Evolutionary conservation across 345 rosid genomes (phyloP).

Genomic region (Gossypium herbaceum): DNA sequence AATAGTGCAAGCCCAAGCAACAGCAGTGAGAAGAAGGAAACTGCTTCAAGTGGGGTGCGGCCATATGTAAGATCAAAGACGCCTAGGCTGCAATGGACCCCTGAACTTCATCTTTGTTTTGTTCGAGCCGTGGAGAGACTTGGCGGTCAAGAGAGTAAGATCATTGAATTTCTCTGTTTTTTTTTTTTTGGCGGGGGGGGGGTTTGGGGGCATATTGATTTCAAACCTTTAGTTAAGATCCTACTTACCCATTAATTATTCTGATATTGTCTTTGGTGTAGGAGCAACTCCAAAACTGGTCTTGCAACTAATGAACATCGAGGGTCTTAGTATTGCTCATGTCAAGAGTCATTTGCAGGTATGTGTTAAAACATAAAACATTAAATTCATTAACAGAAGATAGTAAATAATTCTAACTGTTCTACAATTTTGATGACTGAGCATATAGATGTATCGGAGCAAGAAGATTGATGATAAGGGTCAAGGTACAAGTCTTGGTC

Average conservation of each 20-base stretch:
- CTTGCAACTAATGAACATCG: conserved; percentile 47
- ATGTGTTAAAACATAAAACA: neutral
- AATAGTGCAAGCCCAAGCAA: conserved; percentile 38
- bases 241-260: neutral
- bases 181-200: too few relatives aligned
- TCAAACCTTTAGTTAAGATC: neutral
- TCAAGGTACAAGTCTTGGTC: conserved; percentile 29
- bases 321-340: conserved; percentile 47
- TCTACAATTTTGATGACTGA: neutral
- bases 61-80: conserved; percentile 43
- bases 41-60: conserved; percentile 26
- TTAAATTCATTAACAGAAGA: neutral
- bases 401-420: neutral
- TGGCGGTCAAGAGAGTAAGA: conserved; percentile 52
- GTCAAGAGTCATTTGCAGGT: conserved; percentile 61
- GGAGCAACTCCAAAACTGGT: conserved; percentile 54
- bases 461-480: conserved; percentile 45
- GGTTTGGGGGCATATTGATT: neutral
- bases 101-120: conserved; percentile 46
- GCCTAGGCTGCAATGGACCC: conserved; percentile 55
- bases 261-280: conserved; percentile 11
- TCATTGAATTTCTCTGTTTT: conserved; percentile 1
- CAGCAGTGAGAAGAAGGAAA: conserved; percentile 26
- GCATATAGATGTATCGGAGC: conserved; percentile 44
- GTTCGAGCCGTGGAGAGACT: conserved; percentile 47